Evolutionary conservation across 208 protist species (phyloP).

Genomic region (Crithidia sp.): DNA sequence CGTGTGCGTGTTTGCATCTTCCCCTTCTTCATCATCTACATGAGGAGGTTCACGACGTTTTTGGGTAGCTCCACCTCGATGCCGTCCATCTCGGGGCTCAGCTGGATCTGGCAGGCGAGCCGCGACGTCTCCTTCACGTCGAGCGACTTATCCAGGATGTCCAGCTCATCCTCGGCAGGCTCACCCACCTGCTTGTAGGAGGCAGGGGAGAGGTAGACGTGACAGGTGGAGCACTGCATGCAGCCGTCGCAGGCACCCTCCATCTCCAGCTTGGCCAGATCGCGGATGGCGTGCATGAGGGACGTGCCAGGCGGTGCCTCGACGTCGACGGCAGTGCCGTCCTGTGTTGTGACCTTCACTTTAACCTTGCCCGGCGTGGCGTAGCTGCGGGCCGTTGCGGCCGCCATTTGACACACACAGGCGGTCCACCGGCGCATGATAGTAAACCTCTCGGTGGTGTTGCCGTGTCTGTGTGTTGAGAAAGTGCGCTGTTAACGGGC

Average conservation of each 20-base stretch:
- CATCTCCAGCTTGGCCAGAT: constrained; percentile 92
- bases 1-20: not conserved
- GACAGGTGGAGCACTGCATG: constrained; percentile 95
- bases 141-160: constrained; percentile 79
- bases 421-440: constrained; percentile 7
- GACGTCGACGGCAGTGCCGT: constrained; percentile 40
- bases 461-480: too few species aligned
- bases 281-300: constrained; percentile 91
- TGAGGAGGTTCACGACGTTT: constrained; percentile 48
- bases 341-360: constrained; percentile 40
- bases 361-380: constrained; percentile 55
- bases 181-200: constrained; percentile 78
- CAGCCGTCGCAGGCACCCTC: constrained; percentile 95
- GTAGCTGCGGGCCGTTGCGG: constrained; percentile 18
- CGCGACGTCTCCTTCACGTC: constrained; percentile 68
- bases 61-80: constrained; percentile 67
- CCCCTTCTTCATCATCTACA: constrained; percentile 24
- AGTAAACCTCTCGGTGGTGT: too few species aligned
- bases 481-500: too few species aligned
- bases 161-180: constrained; percentile 83
- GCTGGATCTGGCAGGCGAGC: constrained; percentile 76
- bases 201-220: constrained; percentile 88
- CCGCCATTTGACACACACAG: not conserved
- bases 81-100: constrained; percentile 65
- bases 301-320: constrained; percentile 62